phyloP scores from a whole-genome alignment of 2,329 filamentous ascomycete genomes.

The Fusarium sacchari region DNA sequence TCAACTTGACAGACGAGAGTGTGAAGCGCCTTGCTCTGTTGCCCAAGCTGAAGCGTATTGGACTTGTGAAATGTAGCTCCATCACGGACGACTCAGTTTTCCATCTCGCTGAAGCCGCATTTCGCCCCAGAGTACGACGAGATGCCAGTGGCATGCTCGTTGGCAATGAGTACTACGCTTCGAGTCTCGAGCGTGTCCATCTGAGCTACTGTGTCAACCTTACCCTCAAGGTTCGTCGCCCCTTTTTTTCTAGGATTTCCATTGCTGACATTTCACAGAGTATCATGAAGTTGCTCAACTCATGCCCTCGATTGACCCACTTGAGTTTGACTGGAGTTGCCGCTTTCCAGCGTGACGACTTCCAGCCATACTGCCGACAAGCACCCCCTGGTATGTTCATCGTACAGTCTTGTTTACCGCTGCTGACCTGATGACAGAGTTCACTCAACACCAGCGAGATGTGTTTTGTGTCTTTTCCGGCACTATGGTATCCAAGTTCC shows the following conservation, averaged over 20 bases:
- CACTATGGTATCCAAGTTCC: constrained; percentile 79
- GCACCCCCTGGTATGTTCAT: constrained; percentile 74
- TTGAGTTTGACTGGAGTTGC: constrained; percentile 93
- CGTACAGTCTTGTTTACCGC: neutral
- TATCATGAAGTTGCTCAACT: constrained; percentile 88
- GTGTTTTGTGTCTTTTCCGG: constrained; percentile 99
- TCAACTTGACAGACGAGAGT: constrained; percentile 85
- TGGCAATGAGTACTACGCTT: constrained; percentile 64
- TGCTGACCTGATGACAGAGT: constrained; percentile 67
- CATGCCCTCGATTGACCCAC: constrained; percentile 91
- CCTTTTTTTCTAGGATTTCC: neutral
- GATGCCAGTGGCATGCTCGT: constrained; percentile 59
- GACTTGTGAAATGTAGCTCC: constrained; percentile 89
- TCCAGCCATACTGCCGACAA: constrained; percentile 85
- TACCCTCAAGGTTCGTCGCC: constrained; percentile 75
- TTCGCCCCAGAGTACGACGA: constrained; percentile 59
- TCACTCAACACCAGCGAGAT: constrained; percentile 92
- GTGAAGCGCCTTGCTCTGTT: constrained; percentile 85
- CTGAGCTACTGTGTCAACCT: constrained; percentile 93
- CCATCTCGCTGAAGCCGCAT: constrained; percentile 79
- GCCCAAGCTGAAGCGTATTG: constrained; percentile 93
- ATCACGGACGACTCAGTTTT: constrained; percentile 93
- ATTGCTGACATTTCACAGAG: constrained; percentile 65
- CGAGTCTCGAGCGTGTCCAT: constrained; percentile 90
- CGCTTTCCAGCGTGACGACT: constrained; percentile 86